phyloP scores from a whole-genome alignment of 148 eudicot genomes.

The Rhododendron molle region DNA sequence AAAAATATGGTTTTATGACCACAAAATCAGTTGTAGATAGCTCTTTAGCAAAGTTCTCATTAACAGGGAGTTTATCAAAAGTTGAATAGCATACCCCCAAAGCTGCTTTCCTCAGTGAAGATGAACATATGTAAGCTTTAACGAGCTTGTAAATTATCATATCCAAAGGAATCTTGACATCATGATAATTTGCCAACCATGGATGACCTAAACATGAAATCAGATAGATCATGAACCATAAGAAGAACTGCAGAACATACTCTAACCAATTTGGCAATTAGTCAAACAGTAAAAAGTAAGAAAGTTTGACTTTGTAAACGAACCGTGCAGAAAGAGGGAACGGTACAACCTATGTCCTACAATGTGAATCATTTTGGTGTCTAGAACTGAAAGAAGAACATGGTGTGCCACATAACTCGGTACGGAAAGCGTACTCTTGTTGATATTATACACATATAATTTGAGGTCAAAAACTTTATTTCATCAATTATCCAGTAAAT shows the following conservation, averaged over 20 bases:
- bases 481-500: not conserved
- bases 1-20: not conserved
- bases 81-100: slow-evolving; percentile 58
- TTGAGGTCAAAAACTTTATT: not conserved
- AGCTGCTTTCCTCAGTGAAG: slow-evolving; percentile 86
- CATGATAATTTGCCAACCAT: slow-evolving; percentile 69
- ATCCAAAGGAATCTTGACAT: slow-evolving; percentile 75
- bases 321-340: not conserved
- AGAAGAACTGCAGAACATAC: slow-evolving; percentile 12
- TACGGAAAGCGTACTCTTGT: not conserved
- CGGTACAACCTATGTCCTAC: not conserved
- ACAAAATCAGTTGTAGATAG: not conserved
- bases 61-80: not conserved
- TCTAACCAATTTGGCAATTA: not conserved
- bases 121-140: slow-evolving; percentile 76
- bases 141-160: slow-evolving; percentile 82
- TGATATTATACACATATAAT: not conserved
- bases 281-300: not conserved
- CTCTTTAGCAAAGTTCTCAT: not conserved
- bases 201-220: slow-evolving; percentile 75
- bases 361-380: not conserved
- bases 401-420: not conserved
- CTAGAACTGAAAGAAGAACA: not conserved
- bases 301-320: not conserved
- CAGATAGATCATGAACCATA: not conserved